These are phyloP conservation scores for Akanthomyces uredinophilus DNA, from an alignment of 2,329 filamentous ascomycete species.

Conservation along the genomic window DNA sequence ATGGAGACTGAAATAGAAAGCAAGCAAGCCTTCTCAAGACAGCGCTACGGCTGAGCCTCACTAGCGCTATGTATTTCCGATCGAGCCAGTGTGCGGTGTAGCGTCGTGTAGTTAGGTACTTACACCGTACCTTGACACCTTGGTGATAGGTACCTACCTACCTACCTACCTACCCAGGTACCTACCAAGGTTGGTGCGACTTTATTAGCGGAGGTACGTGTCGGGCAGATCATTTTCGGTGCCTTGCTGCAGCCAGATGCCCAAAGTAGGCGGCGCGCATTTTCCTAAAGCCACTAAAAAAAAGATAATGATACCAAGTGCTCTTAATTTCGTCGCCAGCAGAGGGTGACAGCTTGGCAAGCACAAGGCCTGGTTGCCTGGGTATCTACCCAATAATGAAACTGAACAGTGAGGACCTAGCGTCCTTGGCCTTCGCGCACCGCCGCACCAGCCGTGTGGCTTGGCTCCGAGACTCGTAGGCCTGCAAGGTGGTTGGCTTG, in stretches of 20 bases:
- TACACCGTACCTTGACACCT: too few species aligned
- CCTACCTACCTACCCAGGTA: too few species aligned
- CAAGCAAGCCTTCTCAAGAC: too few species aligned
- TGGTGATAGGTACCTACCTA: too few species aligned
- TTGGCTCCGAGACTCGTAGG: not conserved
- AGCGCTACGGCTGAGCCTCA: too few species aligned
- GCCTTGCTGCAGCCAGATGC: not conserved
- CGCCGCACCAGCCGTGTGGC: slow-evolving; percentile 5
- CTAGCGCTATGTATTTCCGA: too few species aligned
- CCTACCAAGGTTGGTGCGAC: not conserved
- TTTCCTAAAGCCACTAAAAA: too few species aligned
- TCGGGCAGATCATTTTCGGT: not conserved
- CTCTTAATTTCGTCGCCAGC: too few species aligned
- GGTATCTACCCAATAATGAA: too few species aligned
- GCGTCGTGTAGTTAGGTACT: not conserved
- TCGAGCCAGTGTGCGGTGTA: too few species aligned
- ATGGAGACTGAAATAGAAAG: too few species aligned
- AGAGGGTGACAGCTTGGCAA: not conserved
- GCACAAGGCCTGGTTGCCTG: not conserved
- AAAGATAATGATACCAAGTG: too few species aligned
- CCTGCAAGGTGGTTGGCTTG: not conserved
- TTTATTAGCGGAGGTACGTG: not conserved
- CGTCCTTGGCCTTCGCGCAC: not conserved
- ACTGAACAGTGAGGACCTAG: not conserved
- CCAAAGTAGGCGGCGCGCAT: not conserved